These are phyloP conservation scores for Ophiostoma angusticollis DNA, from an alignment of 2,329 filamentous ascomycete species.

Conservation along the genomic window DNA sequence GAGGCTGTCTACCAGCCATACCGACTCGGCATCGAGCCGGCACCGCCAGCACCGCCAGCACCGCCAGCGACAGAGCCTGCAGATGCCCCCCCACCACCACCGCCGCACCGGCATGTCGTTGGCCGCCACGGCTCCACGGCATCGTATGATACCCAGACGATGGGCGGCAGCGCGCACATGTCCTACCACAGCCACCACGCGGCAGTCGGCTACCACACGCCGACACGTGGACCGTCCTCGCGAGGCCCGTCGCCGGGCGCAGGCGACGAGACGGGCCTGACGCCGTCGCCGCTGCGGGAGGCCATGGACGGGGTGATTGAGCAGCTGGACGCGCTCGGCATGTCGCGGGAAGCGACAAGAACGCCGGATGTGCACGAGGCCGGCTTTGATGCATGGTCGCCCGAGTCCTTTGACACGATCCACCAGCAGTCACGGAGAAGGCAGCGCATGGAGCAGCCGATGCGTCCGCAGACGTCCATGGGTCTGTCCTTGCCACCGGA, in stretches of 20 bases:
- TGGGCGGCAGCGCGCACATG: conserved; percentile 21
- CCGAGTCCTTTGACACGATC: conserved; percentile 63
- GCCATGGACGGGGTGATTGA: conserved; percentile 99
- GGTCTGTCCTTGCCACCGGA: conserved; percentile 49
- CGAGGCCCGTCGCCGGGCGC: conserved; percentile 55
- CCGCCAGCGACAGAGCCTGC: conserved; percentile 18
- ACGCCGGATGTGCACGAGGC: conserved; percentile 37
- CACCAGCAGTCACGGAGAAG: conserved; percentile 27
- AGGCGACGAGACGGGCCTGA: conserved; percentile 49
- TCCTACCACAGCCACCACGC: conserved; percentile 21
- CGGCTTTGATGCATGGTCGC: conserved; percentile 70
- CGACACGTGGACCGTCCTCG: conserved; percentile 46
- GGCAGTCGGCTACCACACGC: conserved; percentile 34
- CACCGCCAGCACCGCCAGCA: no score
- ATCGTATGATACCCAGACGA: conserved; percentile 20
- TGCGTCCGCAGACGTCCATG: conserved; percentile 59
- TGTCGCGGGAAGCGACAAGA: conserved; percentile 34
- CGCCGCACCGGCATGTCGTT: conserved; percentile 59
- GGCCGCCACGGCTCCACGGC: conserved; percentile 20
- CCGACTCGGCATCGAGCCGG: conserved; percentile 18
- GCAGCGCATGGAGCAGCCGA: conserved; percentile 18
- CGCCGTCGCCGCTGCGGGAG: conserved; percentile 80
- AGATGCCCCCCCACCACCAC: conserved; percentile 67
- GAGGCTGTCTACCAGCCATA: conserved; percentile 14
- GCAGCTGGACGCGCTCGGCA: conserved; percentile 75